Conservation (phyloP, 129 eudicot genomes). For the Arctium minus region DNA sequence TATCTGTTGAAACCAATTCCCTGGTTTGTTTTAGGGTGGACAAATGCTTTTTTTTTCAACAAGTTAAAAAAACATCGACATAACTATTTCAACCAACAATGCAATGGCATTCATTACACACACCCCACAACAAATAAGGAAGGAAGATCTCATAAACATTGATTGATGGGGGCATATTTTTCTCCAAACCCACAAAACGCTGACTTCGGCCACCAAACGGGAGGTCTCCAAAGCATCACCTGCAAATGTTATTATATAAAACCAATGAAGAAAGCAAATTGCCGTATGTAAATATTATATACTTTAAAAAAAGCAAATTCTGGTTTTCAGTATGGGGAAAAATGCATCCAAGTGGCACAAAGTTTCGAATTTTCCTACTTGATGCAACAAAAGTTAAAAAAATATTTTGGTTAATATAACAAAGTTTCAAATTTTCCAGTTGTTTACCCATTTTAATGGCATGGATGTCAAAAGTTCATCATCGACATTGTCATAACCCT, state of each 20-base stretch:
- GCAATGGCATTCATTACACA: conserved; percentile 23
- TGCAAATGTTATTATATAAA: not conserved
- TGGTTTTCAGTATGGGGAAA: not conserved
- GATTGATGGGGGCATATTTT: not conserved
- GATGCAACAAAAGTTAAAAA: not conserved
- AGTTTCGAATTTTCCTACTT: too few relatives aligned
- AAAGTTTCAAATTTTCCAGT: too few relatives aligned
- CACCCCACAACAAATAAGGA: conserved; percentile 11
- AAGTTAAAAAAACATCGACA: conserved; percentile 21
- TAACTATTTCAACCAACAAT: conserved; percentile 26
- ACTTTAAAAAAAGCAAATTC: not conserved
- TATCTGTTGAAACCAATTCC: conserved; percentile 21
- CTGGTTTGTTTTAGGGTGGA: conserved; percentile 21
- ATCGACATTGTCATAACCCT: too few relatives aligned
- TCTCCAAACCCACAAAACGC: conserved; percentile 16
- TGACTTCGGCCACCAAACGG: not conserved
- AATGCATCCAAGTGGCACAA: too few relatives aligned
- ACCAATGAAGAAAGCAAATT: not conserved
- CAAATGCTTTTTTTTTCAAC: conserved; percentile 23
- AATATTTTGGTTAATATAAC: too few relatives aligned
- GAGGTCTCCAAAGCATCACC: conserved; percentile 9
- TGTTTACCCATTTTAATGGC: too few relatives aligned
- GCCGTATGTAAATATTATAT: not conserved
- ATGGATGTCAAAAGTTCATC: too few relatives aligned
- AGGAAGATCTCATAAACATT: conserved; percentile 9